Evolutionary conservation across 2,329 filamentous ascomycete species (phyloP).

Genomic region (Laburnicola sp.): DNA sequence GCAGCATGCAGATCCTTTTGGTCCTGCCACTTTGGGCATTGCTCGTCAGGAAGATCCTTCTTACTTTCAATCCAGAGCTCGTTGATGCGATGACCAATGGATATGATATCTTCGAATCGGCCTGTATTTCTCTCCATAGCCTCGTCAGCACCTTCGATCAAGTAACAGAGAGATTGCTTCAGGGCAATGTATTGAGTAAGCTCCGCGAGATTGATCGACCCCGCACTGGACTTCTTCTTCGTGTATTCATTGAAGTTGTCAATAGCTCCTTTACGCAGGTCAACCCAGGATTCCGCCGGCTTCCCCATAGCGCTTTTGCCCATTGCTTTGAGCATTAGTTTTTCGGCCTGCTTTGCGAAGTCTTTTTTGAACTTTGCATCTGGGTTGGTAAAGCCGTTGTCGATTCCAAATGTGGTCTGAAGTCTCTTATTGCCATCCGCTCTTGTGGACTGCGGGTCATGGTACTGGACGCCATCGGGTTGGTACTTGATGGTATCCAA

Average conservation of each 20-base stretch:
- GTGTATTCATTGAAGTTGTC: not conserved
- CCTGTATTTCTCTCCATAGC: not conserved
- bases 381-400: too few relatives aligned
- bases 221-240: not conserved
- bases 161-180: constrained; percentile 13
- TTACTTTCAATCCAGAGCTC: constrained; percentile 14
- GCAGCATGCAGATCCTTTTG: constrained; percentile 10
- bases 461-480: too few relatives aligned
- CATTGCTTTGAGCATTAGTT: too few relatives aligned
- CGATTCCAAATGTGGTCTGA: too few relatives aligned
- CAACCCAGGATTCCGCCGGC: too few relatives aligned
- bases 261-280: too few relatives aligned
- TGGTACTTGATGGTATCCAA: too few relatives aligned
- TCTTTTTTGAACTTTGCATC: too few relatives aligned
- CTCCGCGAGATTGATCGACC: constrained; percentile 1
- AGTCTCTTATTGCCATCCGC: too few relatives aligned
- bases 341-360: too few relatives aligned
- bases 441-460: too few relatives aligned
- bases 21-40: constrained; percentile 6
- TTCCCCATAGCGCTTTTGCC: too few relatives aligned
- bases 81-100: constrained; percentile 16
- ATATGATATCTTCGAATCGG: constrained; percentile 11
- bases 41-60: constrained; percentile 3
- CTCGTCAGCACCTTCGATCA: constrained; percentile 14
- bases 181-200: constrained; percentile 15